Evolutionary conservation across 208 protist species (phyloP), one percentile per base, ranked within the genome.

Genomic region (Leishmania arabica): DNA sequence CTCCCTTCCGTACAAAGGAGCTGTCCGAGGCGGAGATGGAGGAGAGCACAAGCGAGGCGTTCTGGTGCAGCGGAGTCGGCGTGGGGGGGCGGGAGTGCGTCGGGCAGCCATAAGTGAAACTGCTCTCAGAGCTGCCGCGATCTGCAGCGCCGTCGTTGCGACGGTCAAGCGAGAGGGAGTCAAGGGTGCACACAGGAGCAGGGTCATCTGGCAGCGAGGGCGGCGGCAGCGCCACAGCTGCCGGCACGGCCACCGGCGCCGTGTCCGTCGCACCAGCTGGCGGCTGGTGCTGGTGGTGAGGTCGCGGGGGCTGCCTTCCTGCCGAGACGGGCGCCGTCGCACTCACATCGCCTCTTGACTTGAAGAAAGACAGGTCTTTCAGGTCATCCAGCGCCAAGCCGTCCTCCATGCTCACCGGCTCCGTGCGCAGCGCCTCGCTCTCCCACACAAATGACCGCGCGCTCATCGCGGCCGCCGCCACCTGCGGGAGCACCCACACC

Each of bases 401-500:
- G 68, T 77, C 69, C 53, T 72, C 42, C 31, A 80, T 9, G 31
- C 86, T 75, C 27, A 79, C 77, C 74, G 68, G 75, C 81, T 93
- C 90, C 34, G 93, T 94, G 65, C 88, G 84, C 62, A 93, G 71
- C 47, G 85, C 89, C 45, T 79, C 80, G 71, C 84, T 88, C 84
- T 96, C 91, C 93, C 91, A 95, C 42, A 94, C 87, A 82, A 96
- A 95, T 11, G 84, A 80, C 9, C 53, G 75, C 34, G 86, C 81
- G 19, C 62, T 34, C 81, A 70, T 71, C 34, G 93, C 90, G 40
- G 84, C 83, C 47, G 80, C 84, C 5, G 81, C 88, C 6, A 95
- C 83, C 40, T 86, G 75, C 15, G 93, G 93, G 40, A 95, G 91
- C 58, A 89, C 71, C 65, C 85, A 91, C 15, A 77, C 24, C 27